Base-by-base conservation (phyloP, 148 eudicot genomes). In the Nepenthes gracilis region DNA sequence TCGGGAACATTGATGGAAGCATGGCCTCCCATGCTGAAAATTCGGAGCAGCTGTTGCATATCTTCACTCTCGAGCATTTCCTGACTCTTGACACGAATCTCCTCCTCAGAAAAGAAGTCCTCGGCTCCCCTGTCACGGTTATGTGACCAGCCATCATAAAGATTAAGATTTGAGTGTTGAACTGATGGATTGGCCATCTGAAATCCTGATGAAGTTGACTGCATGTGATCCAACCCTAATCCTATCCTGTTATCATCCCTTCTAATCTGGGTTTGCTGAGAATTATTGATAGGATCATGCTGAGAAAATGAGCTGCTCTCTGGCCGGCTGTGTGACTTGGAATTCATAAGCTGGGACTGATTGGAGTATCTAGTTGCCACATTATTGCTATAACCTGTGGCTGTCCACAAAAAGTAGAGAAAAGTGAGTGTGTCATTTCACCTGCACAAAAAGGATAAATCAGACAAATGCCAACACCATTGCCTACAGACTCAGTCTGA, bases 51-150 rank as follows among this genome's bases (percentile, higher is more conserved):
- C 63, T 90, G 95, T 68, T 86, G 97, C 97, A 90, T 90, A 62
- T 90, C 97, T 62, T 90, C 95, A 47, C 83, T 90, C 78, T 82
- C 97, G 23, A 90, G 97, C 70, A 90, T 77, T 64, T 86, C 97
- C 37, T 86, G 84, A 67, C 97, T 90, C 69, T 82, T 80, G 43
- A 77, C 57, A n/a, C 97, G 94, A 56, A 90, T 90, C 52, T 90
- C 97, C 35, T 89, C 96, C 65, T 90, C 97, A 1, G 94, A 76
- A 47, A 86, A 61, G 36, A 81, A 80, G 15, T 79, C 87, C 0
- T 73, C 82, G 8, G 58, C 78, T 13, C 71, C 82, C 71, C 72
- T 83, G 55, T 80, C 78, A 32, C 68, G 79, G 73, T 72, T 80
- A 7, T 72, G 77, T 5, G 90, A 73, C 97, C 97, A 90, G 52